phyloP scores from a whole-genome alignment of 345 rosid genomes.

The Camelina laxa region DNA sequence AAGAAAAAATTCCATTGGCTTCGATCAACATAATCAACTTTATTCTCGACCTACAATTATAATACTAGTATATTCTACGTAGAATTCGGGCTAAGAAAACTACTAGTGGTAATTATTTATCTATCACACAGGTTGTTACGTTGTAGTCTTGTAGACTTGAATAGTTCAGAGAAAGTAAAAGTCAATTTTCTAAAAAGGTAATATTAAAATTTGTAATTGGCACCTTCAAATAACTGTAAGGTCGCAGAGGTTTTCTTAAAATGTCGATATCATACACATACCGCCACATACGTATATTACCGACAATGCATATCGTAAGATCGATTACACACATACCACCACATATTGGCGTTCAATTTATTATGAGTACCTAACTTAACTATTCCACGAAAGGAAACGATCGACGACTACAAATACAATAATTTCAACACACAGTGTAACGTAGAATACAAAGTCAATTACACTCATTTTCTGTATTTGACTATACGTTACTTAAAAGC shows the following conservation, averaged over 20 bases:
- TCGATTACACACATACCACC: not conserved
- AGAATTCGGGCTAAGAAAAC: not conserved
- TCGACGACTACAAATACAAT: not conserved
- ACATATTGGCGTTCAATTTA: not conserved
- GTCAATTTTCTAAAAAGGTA: not conserved
- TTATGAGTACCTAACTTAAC: not conserved
- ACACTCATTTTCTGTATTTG: not conserved
- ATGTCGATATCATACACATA: not conserved
- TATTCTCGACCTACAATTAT: not conserved
- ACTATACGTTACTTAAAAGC: not conserved
- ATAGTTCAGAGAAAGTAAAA: conserved; percentile 1
- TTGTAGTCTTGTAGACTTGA: conserved; percentile 19
- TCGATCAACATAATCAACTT: not conserved
- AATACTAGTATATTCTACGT: not conserved
- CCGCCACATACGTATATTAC: not conserved
- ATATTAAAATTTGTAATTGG: not conserved
- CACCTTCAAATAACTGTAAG: conserved; percentile 20
- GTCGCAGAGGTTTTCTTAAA: conserved; percentile 6
- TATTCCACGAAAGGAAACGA: conserved; percentile 1
- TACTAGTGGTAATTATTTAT: conserved; percentile 1
- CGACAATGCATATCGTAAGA: not conserved
- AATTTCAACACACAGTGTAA: conserved; percentile 2
- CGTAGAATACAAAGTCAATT: not conserved
- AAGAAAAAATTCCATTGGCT: too few relatives aligned
- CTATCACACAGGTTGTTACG: not conserved